Base-by-base conservation (phyloP, 1,139 yeast genomes). In the Blastobotrys proliferans region DNA sequence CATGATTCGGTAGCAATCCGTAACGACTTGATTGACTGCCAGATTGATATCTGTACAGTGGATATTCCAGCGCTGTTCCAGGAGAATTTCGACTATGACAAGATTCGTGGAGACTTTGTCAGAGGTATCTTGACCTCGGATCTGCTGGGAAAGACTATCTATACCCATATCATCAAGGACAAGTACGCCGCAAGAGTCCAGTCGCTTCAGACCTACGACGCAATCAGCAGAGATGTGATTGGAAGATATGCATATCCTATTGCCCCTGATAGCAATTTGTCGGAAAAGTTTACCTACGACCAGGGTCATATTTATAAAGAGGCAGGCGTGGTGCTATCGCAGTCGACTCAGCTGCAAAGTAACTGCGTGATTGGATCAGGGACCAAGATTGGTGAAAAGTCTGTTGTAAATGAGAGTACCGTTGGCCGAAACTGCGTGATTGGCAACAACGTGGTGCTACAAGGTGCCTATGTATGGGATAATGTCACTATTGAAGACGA, bases 41-140 rank as follows among this genome's bases (percentile, higher is more conserved):
- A 85, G 60, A 87, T 92, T 47, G 98, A 92, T 66, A 87, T 92
- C 48, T 92, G 99, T 64, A 74, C 97, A 6, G 90, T 95, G 1
- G 90, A 83, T 54, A 96, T 94, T 22, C 97, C 97, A 1, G 94
- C 94, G 20, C 80, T 92, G 48, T 92, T 90, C 67, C 95, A 87
- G 55, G 99, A 92, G 59, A 90, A 92, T 62, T 92, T 92, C 57
- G 99, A 92, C 66, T 92, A 90, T 63, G 96, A 90, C 62, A 70
- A 77, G 46, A 71, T 92, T 51, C 76, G 99, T 64, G 72, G 75
- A 35, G 98, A 92, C 65, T 92, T 92, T 60, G 84, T 92, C 24
- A 83, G 79, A 55, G 97, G 97, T 41, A 94, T 92, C 24, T 72
- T 94, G 48, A 82, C 94, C 11, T 83, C 94, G 40, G 99, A 92